Base-by-base conservation (phyloP, 1,139 yeast genomes). In the Wickerhamomyces sp. region DNA sequence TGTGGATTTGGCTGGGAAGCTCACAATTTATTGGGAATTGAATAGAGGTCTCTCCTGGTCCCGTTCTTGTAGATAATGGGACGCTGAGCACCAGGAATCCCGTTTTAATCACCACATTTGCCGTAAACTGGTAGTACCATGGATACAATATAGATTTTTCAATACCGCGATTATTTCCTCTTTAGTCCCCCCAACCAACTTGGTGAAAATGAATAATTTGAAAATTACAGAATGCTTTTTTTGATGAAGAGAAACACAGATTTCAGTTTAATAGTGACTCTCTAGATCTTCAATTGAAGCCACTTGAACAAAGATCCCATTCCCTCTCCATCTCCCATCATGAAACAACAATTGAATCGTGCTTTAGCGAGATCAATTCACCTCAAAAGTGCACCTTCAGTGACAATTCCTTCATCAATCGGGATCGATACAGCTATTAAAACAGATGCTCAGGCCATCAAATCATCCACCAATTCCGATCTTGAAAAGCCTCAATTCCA, bases 331-430 rank as follows among this genome's bases (percentile, higher is more conserved):
- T n/a, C n/a, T n/a, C n/a, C n/a, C n/a, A n/a, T n/a, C n/a, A 18
- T 34, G 23, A 34, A 34, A 14, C 36, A 14, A 9, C 27, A 14
- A 10, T 4, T 34, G 15, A 9, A 11, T 29, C 31, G 31, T 29
- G 13, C 31, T 29, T 9, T 29, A 11, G 13, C 31, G 10, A 34
- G 36, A 14, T 14, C 36, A 34, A 18, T 34, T 7, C 36, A 14
- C 27, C 4, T 34, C 15, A 18, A 40, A 10, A 29, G 18, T 23
- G 38, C 42, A 5, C 40, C 44, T 8, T 37, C 40, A 6, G 40
- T 34, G 9, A 37, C 40, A 3, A 41, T 41, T n/a, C 40, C 44
- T 26, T 32, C 40, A 10, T 15, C 40, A 2, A 40, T 41, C n/a
- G 40, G 15, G 6, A 32, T 41, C 30, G 31, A 36, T 10, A 15